phyloP scores from a whole-genome alignment of 176 grass and related monocot species.

The Cenchrus fungigraminus region DNA sequence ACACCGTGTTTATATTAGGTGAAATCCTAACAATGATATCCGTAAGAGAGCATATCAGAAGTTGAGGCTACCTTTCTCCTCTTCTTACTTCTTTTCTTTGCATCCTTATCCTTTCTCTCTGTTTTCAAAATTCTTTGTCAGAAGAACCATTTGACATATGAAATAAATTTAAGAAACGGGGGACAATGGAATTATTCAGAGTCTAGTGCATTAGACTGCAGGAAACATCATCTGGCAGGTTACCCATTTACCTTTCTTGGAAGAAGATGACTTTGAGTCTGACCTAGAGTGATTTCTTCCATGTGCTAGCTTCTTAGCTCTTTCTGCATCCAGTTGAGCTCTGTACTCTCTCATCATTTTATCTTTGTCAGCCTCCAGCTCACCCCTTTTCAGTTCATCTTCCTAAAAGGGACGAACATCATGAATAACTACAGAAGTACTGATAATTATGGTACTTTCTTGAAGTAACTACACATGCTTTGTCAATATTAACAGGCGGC shows the following conservation, averaged over 20 bases:
- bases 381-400: constrained; percentile 91
- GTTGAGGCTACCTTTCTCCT: constrained; percentile 79
- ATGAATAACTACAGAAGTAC: neutral
- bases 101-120: constrained; percentile 92
- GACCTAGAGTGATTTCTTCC: constrained; percentile 65
- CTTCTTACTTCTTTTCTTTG: constrained; percentile 77
- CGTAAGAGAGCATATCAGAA: neutral
- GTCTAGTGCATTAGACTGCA: neutral
- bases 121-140: constrained; percentile 54
- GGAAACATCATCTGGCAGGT: constrained; percentile 10
- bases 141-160: constrained; percentile 27
- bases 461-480: neutral
- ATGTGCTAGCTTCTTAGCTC: constrained; percentile 74
- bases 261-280: constrained; percentile 67
- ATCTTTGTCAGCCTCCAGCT: constrained; percentile 96
- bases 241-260: constrained; percentile 68
- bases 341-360: constrained; percentile 99
- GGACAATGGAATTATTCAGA: constrained; percentile 9
- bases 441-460: neutral
- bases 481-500: neutral
- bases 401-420: constrained; percentile 65
- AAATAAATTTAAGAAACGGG: constrained; percentile 29
- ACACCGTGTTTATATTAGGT: neutral
- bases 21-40: neutral
- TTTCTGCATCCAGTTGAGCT: constrained; percentile 98